Conservation (phyloP, 495 filamentous ascomycete species). For the Penicillium nucicola region DNA sequence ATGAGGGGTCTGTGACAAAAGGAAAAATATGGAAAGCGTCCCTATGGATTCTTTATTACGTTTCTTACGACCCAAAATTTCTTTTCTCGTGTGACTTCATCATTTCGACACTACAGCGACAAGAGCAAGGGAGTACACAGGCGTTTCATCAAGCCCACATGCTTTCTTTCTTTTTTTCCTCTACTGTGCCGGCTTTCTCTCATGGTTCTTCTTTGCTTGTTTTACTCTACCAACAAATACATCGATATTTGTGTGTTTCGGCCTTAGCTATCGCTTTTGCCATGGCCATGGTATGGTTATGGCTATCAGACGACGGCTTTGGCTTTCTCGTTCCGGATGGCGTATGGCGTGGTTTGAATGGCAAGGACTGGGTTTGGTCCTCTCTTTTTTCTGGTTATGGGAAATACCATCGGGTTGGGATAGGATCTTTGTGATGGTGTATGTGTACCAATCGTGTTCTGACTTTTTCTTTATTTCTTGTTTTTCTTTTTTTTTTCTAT, state of each 20-base stretch:
- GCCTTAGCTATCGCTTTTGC: too few species aligned
- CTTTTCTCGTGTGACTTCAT: constrained; percentile 23
- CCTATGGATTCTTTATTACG: constrained; percentile 19
- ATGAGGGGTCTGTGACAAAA: constrained; percentile 14
- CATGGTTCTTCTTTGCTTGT: constrained; percentile 6
- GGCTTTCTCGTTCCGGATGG: constrained; percentile 21
- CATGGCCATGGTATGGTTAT: too few species aligned
- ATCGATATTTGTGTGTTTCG: too few species aligned
- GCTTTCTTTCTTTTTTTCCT: constrained; percentile 4
- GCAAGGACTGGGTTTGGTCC: constrained; percentile 23
- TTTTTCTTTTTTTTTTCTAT: too few species aligned
- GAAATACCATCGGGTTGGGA: constrained; percentile 32
- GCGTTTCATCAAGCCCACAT: constrained; percentile 14
- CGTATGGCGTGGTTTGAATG: constrained; percentile 33
- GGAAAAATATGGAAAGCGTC: constrained; percentile 1
- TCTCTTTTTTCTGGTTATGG: constrained; percentile 20
- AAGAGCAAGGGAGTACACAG: constrained; percentile 7
- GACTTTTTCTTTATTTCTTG: neutral
- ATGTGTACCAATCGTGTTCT: constrained; percentile 4
- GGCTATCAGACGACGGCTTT: neutral
- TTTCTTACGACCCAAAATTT: constrained; percentile 29
- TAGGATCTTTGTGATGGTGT: constrained; percentile 10
- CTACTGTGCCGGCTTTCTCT: constrained; percentile 20
- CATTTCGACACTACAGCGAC: constrained; percentile 13
- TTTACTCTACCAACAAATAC: too few species aligned